Percentiles rank a stretch among this genome's conserved stretches.
These are phyloP conservation scores for Santalum album DNA, from an alignment of 164 flowering plant species.

Conservation along the genomic window DNA sequence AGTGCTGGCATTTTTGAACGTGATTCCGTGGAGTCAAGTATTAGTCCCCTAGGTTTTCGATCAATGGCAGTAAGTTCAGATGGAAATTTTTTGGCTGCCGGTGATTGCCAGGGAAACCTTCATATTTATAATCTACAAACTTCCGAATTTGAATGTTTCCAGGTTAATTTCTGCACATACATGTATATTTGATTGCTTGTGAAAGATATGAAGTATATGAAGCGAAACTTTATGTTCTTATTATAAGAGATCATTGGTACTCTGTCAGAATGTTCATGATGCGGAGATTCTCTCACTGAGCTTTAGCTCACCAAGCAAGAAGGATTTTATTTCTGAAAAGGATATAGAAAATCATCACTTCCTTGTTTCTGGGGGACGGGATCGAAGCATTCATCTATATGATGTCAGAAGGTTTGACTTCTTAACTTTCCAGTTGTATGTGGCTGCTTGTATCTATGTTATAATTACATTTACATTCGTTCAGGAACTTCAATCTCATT, in stretches of 20 bases:
- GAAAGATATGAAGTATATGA: too few relatives aligned
- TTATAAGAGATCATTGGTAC: not conserved
- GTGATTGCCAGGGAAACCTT: constrained; percentile 56
- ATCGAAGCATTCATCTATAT: constrained; percentile 48
- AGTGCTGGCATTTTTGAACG: constrained; percentile 58
- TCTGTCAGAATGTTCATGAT: constrained; percentile 53
- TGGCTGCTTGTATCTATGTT: constrained; percentile 1
- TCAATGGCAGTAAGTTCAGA: constrained; percentile 65
- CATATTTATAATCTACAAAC: constrained; percentile 49
- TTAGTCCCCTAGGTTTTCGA: constrained; percentile 40
- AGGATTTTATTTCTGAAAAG: constrained; percentile 12
- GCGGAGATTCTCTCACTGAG: constrained; percentile 59
- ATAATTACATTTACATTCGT: constrained; percentile 6
- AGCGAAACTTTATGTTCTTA: not conserved
- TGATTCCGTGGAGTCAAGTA: constrained; percentile 33
- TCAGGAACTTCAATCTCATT: constrained; percentile 56
- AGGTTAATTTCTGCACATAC: constrained; percentile 29
- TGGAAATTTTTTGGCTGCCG: constrained; percentile 65
- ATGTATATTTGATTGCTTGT: not conserved
- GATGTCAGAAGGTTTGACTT: constrained; percentile 49
- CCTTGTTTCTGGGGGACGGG: constrained; percentile 68
- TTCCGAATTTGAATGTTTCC: constrained; percentile 50
- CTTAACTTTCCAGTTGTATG: not conserved
- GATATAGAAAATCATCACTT: constrained; percentile 20
- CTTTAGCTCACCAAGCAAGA: constrained; percentile 31